These are phyloP conservation scores for Bodo saltans DNA, from an alignment of 78 protist genomes.

Conservation along the genomic window DNA sequence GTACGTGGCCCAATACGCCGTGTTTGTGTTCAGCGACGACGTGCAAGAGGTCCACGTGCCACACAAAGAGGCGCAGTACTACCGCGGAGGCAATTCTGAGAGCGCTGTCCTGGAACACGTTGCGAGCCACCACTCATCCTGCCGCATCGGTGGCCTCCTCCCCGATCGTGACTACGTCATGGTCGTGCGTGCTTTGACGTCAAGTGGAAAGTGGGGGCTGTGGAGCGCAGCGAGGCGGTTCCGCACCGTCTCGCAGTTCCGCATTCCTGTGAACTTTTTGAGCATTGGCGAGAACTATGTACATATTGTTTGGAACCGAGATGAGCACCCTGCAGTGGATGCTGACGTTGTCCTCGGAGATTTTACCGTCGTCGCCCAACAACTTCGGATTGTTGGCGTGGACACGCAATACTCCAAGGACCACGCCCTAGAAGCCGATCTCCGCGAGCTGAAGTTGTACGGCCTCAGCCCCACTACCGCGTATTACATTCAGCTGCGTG, in stretches of 20 bases:
- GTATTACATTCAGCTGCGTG: background rate
- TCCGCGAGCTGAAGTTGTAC: background rate
- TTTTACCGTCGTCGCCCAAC: background rate
- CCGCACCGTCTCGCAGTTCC: slow-evolving; percentile 16
- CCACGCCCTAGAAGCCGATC: background rate
- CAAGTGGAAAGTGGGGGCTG: background rate
- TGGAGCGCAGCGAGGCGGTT: slow-evolving; percentile 2
- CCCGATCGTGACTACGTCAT: background rate
- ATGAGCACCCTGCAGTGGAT: background rate
- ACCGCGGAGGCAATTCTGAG: background rate
- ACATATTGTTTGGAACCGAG: background rate
- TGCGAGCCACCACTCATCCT: background rate
- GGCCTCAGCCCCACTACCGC: slow-evolving; percentile 12
- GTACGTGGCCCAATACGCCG: background rate
- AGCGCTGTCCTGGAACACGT: background rate
- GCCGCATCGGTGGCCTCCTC: background rate
- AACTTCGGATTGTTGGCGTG: background rate
- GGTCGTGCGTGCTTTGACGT: slow-evolving; percentile 15
- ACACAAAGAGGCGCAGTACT: background rate
- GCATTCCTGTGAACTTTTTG: background rate
- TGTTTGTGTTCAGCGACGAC: background rate
- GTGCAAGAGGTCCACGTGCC: background rate
- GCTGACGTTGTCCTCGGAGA: background rate
- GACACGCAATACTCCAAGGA: background rate
- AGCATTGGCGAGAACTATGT: slow-evolving; percentile 23